These are phyloP conservation scores for Fusarium abutilonis DNA, from an alignment of 2,329 filamentous ascomycete genomes.

Conservation along the genomic window DNA sequence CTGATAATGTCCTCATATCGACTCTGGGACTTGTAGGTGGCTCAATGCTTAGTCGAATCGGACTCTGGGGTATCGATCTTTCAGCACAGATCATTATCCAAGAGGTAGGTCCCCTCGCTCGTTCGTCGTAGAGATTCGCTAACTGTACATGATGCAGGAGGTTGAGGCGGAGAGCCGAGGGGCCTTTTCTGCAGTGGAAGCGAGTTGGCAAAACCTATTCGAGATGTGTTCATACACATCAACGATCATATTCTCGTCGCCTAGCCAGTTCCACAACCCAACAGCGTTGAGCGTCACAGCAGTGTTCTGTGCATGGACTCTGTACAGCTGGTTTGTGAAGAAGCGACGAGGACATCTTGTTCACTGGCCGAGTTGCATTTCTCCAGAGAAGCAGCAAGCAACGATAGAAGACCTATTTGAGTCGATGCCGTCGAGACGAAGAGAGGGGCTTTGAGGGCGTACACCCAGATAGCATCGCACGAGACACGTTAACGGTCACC, in stretches of 20 bases:
- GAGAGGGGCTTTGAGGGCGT: conserved; percentile 34
- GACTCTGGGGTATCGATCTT: conserved; percentile 70
- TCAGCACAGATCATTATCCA: conserved; percentile 69
- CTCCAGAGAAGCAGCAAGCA: conserved; percentile 40
- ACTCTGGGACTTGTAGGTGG: conserved; percentile 61
- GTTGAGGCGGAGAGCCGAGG: conserved; percentile 68
- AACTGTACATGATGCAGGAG: conserved; percentile 52
- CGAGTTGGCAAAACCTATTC: conserved; percentile 74
- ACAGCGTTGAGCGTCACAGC: conserved; percentile 66
- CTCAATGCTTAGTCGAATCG: conserved; percentile 65
- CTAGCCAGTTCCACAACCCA: conserved; percentile 72
- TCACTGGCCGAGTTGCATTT: conserved; percentile 45
- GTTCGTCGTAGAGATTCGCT: not conserved
- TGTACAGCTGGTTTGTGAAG: conserved; percentile 48
- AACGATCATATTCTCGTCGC: conserved; percentile 71
- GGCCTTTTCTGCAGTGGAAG: conserved; percentile 74
- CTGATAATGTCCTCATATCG: conserved; percentile 48
- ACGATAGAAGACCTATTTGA: conserved; percentile 40
- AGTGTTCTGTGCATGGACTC: conserved; percentile 50
- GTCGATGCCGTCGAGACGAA: conserved; percentile 28
- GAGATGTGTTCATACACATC: conserved; percentile 73
- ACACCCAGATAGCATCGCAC: conserved; percentile 25
- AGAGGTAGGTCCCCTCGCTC: conserved; percentile 55
- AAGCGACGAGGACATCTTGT: conserved; percentile 49
- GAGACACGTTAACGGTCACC: conserved; percentile 43